Evolutionary conservation across 495 filamentous ascomycete genomes (phyloP), one percentile per base, ranked within the genome.

Genomic region (Trichodelitschia bisporula): DNA sequence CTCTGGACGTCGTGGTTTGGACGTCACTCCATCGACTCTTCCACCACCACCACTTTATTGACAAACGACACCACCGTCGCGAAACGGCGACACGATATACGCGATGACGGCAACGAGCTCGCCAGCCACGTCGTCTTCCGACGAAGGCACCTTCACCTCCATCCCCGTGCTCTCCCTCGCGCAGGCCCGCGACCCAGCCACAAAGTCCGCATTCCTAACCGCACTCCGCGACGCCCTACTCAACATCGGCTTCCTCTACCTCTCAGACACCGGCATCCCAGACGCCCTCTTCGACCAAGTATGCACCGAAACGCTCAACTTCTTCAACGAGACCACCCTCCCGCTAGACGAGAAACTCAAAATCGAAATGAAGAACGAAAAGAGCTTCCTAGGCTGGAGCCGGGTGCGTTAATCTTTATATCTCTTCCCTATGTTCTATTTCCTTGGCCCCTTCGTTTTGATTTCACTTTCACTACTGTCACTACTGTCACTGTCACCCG

Each of bases 181-280:
- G 1, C 55, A 66, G 15, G 61, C 73, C 16, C 48, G 55, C 31
- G 54, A 65, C 27, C 50, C 69, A n/a, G 45, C 54, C 5, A 83
- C 76, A 0, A 90, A 90, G 49, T 57, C 71, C 1, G 43, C 37
- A 4, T 93, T 92, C 47, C 57, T 95, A 0, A 51, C 61, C 0
- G 49, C 70, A 8, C 61, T 95, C 10, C 72, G 73, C 13, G 57
- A 76, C 41, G 79, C 82, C 0, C 56, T 95, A 18, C 62, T 95
- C 43, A 75, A 84, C 50, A 78, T 92, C 19, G 86, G 86, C 3
- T 93, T 97, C 45, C 56, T 93, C 33, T 97, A 97, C 42, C 64
- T 97, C 30, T 68, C 66, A 38, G 82, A 93, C 43, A 69, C 77
- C 1, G 77, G 78, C 3, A 67, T 93, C 26, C 54, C 73, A 10